phyloP scores from a whole-genome alignment of 129 eudicot genomes.

The Flaveria linearis region DNA sequence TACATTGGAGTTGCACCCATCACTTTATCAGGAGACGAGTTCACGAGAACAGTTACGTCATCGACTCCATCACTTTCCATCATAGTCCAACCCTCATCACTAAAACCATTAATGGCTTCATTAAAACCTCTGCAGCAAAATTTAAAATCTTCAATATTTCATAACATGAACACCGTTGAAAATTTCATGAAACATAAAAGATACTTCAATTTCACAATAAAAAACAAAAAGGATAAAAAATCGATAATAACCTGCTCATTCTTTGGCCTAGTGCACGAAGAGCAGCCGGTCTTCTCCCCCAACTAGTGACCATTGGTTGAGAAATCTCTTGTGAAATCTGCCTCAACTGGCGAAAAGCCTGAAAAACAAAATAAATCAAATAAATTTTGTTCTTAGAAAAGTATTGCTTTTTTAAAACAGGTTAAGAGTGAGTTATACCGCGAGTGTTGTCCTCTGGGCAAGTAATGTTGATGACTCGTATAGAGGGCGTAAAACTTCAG shows the following conservation, averaged over 20 bases:
- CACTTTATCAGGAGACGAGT: slow-evolving; percentile 69
- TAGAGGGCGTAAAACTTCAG: slow-evolving; percentile 85
- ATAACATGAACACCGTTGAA: not conserved
- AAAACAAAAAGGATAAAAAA: not conserved
- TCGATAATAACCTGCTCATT: slow-evolving; percentile 63
- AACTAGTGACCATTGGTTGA: slow-evolving; percentile 75
- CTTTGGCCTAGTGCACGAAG: slow-evolving; percentile 87
- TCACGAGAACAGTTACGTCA: slow-evolving; percentile 77
- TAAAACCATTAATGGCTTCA: slow-evolving; percentile 88
- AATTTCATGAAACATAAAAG: not conserved
- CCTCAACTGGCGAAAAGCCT: slow-evolving; percentile 88
- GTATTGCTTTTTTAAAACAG: not conserved
- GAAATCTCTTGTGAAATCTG: slow-evolving; percentile 79
- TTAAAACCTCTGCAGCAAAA: slow-evolving; percentile 70
- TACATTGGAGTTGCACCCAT: slow-evolving; percentile 59
- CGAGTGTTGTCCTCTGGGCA: slow-evolving; percentile 79
- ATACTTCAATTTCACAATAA: not conserved
- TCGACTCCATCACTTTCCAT: slow-evolving; percentile 84
- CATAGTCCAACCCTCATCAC: slow-evolving; percentile 91
- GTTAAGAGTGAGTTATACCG: slow-evolving; percentile 40
- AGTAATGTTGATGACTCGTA: slow-evolving; percentile 85
- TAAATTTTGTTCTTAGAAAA: not conserved
- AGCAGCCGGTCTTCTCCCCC: slow-evolving; percentile 95
- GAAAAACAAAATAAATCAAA: slow-evolving; percentile 26
- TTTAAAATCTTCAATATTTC: not conserved